Base-by-base conservation (phyloP, 1,284 basidiomycete species). In the Xanthoconium separans region DNA sequence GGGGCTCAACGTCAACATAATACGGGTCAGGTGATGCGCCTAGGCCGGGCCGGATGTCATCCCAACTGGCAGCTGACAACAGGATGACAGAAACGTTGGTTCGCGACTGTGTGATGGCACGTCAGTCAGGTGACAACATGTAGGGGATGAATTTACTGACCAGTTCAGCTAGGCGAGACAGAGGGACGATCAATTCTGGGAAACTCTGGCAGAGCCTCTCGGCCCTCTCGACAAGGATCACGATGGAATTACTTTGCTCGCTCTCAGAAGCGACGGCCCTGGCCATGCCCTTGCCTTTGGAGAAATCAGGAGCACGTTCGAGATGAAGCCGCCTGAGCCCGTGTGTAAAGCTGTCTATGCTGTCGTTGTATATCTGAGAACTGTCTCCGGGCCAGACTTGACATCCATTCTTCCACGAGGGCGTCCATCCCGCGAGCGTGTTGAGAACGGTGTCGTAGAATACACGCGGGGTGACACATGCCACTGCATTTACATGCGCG, bases 11-110 rank as follows among this genome's bases (percentile, higher is more conserved):
- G 54, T 87, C 83, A n/a, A 94, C 68, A 63, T 84, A 83, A 60
- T 87, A 85, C 0, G 92, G 92, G 63, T 93, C 89, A 0, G 84
- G 81, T 0, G 89, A 81, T 27, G 88, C 85, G 4, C 86, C 89
- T 6, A 87, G 68, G 0, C 80, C 69, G 0, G 91, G 89, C 10
- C 84, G 79, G 18, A 93, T 77, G 58, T 89, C 81, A 58, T 89
- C 84, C 91, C 92, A 94, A 16, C 80, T 78, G 8, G 81, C 75
- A 44, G 82, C 76, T 1, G 89, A 91, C 29, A 89, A 67, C 50
- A 93, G 77, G 4, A 94, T 75, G 0, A 88, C 80, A 2, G 80
- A 81, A 20, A 81, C 62, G 3, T 77, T 74, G 10, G 76, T 61
- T 27, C 70, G 75, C 9, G 76, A 67, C 81, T 81, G 54, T 20